A percentile compares a stretch with the other conserved stretches of the same genome.
These are phyloP conservation scores for Chlamydomonas reinhardtii DNA, from an alignment of 163 green algal species.

Conservation along the genomic window DNA sequence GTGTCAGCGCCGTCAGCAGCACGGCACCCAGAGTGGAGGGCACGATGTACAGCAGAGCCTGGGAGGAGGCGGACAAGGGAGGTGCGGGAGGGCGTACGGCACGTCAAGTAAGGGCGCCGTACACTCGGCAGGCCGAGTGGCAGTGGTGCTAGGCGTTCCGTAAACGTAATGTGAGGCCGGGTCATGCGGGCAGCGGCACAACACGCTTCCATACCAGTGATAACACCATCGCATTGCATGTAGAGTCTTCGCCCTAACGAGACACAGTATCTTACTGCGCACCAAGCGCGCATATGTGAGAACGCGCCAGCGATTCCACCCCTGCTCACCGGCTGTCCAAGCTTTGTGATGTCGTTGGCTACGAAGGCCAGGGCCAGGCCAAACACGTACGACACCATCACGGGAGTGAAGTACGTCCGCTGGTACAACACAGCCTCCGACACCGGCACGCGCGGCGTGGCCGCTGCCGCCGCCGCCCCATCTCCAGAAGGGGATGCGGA, in stretches of 20 bases:
- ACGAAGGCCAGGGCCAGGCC: slow-evolving; percentile 88
- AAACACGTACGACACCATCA: slow-evolving; percentile 79
- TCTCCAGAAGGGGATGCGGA: background rate
- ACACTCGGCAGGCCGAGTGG: no score
- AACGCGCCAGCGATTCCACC: no score
- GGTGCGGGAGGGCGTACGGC: background rate
- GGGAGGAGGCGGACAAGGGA: background rate
- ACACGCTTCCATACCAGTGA: no score
- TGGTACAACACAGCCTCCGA: slow-evolving; percentile 72
- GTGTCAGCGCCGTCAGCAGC: slow-evolving; percentile 47
- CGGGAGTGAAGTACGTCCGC: slow-evolving; percentile 81
- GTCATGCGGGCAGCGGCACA: no score
- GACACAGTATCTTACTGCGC: no score
- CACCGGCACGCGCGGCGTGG: slow-evolving; percentile 18
- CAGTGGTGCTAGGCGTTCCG: no score
- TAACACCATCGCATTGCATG: no score
- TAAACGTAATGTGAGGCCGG: no score
- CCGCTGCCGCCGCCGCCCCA: background rate
- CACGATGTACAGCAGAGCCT: slow-evolving; percentile 88
- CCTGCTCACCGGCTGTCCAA: no score
- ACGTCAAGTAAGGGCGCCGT: no score
- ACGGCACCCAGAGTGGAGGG: slow-evolving; percentile 81
- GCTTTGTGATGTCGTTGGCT: slow-evolving; percentile 79
- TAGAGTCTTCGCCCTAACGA: no score
- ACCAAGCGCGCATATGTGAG: no score